Base-by-base conservation (phyloP, 179 eudicot species). In the Vitellaria paradoxa region DNA sequence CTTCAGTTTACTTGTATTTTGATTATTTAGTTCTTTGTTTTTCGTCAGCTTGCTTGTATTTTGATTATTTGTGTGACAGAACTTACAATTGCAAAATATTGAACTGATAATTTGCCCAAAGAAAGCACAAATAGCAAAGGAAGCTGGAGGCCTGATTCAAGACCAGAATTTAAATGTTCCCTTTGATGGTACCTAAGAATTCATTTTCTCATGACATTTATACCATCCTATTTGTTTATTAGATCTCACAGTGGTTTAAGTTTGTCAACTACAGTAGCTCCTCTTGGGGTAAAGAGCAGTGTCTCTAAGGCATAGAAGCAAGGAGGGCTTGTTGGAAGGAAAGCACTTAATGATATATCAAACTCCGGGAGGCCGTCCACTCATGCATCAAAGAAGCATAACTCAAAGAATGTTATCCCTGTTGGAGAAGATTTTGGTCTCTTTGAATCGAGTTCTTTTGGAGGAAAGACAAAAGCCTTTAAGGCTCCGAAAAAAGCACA, bases 341-440 rank as follows among this genome's bases (percentile, higher is more conserved):
- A 80, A 79, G 91, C 90, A 7, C 91, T 91, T n/a, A 88, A 87
- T 30, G 96, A 91, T 78, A 87, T 91, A 83, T 89, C 96, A 65
- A 91, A 91, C 78, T 86, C 96, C 1, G 82, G 87, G 78, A 88
- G 87, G 77, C 87, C 90, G 40, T 80, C 86, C 64, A 65, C 81
- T 52, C 37, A 75, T 61, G 56, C 83, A 37, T 64, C 82, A 65
- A 82, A 75, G 72, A 82, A 80, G 77, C 82, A 77, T 13, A 81
- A 72, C 50, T 68, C 81, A 2, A 82, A 17, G 47, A 83, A 85
- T 67, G 77, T 69, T 26, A 76, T 85, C 47, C 17, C 86, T 62
- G 60, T 77, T 72, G 88, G 55, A 71, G 85, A 80, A 76, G 90
- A 85, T 68, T 52, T 74, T 53, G 69, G 52, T 69, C 70, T 73